Evolutionary conservation across 1,284 basidiomycete species (phyloP), one percentile per base, ranked within the genome.

Genomic region (Peniophora sp.): DNA sequence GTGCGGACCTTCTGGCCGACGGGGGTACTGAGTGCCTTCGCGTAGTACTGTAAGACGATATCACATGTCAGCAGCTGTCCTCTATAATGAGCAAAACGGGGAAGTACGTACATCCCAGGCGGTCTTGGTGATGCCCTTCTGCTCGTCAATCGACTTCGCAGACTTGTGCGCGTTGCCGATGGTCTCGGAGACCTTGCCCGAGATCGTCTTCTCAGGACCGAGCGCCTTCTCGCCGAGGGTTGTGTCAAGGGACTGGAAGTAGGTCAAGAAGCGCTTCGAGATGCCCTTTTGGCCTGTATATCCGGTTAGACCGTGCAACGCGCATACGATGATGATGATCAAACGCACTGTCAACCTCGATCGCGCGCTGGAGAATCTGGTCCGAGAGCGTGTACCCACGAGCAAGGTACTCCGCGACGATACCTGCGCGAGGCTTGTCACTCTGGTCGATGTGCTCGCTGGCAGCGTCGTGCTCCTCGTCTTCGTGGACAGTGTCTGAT

Each of bases 401-500:
- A 1, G 90, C 87, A 35, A 97, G 80, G 68, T 94, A 92, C 66
- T 96, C 93, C 36, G 93, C 93, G 18, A 86, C 87, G 60, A 95
- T 88, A 41, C 81, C 89, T 23, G 87, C 85, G 43, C 86, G 75
- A 1, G 90, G 89, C 68, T 92, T 92, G 64, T 91, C 88, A 23
- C 79, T 75, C 68, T 92, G 90, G 18, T 86, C 80, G 54, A 86
- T 72, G 35, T 70, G 71, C 36, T 61, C 62, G 35, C 64, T 60
- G 55, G 49, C 61, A 53, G 39, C 60, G 58, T 20, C 65, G 3
- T 61, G 63, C 20, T 68, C 60, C 14, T 72, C 66, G 49, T 86
- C 83, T 3, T 72, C 65, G 57, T 81, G 77, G 27, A 72, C 75
- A 9, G 65, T 66, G n/a, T 87, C 83, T 22, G 85, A 85, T 3